These are phyloP conservation scores for Eremothecium cymbalariae DNA, from an alignment of 1,139 yeast species.

Conservation along the genomic window DNA sequence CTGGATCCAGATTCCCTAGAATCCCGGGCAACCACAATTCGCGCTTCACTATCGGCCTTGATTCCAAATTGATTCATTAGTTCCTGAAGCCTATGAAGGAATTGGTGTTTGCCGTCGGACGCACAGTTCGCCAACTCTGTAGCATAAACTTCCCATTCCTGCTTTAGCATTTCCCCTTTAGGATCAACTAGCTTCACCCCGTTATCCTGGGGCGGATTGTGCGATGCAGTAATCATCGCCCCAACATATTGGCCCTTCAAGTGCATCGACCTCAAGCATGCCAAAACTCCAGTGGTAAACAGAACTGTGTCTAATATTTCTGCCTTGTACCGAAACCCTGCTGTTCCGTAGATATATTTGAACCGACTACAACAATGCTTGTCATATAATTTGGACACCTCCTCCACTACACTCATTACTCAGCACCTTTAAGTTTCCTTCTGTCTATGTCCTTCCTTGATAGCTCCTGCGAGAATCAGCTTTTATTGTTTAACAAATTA, in stretches of 20 bases:
- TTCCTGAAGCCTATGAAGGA: conserved; percentile 29
- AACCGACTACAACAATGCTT: conserved; percentile 32
- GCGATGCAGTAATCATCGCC: conserved; percentile 95
- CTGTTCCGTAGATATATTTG: conserved; percentile 75
- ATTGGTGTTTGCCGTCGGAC: conserved; percentile 21
- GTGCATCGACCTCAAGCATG: conserved; percentile 69
- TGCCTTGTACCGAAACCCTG: conserved; percentile 87
- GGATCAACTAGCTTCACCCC: conserved; percentile 97
- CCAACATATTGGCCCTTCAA: conserved; percentile 67
- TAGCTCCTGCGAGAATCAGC: too few relatives aligned
- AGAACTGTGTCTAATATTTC: conserved; percentile 68
- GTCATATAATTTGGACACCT: conserved; percentile 9
- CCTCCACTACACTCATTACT: not conserved
- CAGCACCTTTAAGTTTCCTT: not conserved
- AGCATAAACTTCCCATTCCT: conserved; percentile 77
- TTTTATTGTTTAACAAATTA: too few relatives aligned
- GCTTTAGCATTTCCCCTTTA: conserved; percentile 82
- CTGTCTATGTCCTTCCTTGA: not conserved
- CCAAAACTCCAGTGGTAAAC: conserved; percentile 76
- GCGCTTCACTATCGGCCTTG: conserved; percentile 30
- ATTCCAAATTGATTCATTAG: conserved; percentile 36
- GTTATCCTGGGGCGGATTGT: conserved; percentile 89
- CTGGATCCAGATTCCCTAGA: conserved; percentile 73
- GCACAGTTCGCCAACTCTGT: conserved; percentile 69
- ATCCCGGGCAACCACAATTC: conserved; percentile 56